These are phyloP conservation scores for Gnaphalium uliginosum DNA, from an alignment of 129 eudicot genomes.

Conservation along the genomic window DNA sequence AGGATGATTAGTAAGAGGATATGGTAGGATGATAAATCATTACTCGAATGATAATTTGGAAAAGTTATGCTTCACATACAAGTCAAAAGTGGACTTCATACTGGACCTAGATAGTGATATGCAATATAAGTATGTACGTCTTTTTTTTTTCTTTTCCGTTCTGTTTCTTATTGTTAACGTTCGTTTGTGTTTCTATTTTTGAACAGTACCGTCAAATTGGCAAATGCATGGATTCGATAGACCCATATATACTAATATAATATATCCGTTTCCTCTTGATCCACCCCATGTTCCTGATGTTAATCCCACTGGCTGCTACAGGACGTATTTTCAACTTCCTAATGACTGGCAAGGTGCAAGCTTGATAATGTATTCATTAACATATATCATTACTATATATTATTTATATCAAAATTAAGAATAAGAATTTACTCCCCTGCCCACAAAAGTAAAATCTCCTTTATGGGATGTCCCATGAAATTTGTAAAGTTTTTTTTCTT, in stretches of 20 bases:
- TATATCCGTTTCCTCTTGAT: constrained; percentile 86
- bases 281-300: constrained; percentile 86
- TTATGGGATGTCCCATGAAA: background rate
- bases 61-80: constrained; percentile 5
- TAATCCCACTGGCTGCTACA: constrained; percentile 95
- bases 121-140: background rate
- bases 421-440: background rate
- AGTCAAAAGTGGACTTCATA: constrained; percentile 13
- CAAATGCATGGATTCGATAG: constrained; percentile 91
- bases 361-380: constrained; percentile 8
- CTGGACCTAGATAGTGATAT: background rate
- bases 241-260: constrained; percentile 81
- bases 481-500: background rate
- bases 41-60: background rate
- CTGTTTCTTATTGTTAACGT: constrained; percentile 11
- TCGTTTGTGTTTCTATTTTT: constrained; percentile 18
- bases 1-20: no score
- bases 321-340: constrained; percentile 77
- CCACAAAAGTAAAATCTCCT: constrained; percentile 6
- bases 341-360: constrained; percentile 85
- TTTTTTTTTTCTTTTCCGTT: constrained; percentile 4
- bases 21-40: no score
- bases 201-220: constrained; percentile 95
- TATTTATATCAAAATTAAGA: constrained; percentile 3
- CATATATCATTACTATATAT: background rate